Percentiles rank a stretch among this genome's conserved stretches.
Conservation (phyloP, 352 stramenopile genomes). For the Phytopythium montanum region DNA sequence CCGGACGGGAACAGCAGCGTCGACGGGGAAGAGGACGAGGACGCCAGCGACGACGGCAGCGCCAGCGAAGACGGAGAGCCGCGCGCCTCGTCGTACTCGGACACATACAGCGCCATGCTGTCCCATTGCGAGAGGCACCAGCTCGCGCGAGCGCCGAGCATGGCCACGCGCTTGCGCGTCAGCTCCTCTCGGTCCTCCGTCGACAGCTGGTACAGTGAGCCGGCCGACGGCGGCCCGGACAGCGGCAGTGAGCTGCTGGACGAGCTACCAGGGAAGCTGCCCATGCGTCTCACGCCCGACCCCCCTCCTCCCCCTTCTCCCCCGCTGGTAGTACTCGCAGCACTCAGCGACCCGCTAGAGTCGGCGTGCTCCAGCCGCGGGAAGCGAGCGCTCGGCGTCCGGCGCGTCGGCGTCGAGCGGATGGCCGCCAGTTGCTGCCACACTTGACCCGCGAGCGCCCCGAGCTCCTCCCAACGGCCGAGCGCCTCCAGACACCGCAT, state of each 20-base stretch:
- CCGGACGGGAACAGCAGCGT: background rate
- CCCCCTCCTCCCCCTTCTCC: background rate
- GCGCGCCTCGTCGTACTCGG: constrained; percentile 23
- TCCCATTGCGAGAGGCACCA: constrained; percentile 85
- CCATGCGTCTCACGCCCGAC: constrained; percentile 6
- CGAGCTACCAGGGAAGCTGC: constrained; percentile 33
- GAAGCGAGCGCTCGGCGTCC: background rate
- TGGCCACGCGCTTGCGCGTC: constrained; percentile 60
- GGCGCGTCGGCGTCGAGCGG: background rate
- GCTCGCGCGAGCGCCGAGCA: constrained; percentile 79
- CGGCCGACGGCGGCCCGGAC: background rate
- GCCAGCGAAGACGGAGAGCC: background rate
- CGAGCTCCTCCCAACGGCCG: constrained; percentile 93
- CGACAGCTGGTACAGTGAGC: constrained; percentile 2
- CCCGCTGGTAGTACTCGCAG: background rate
- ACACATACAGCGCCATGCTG: constrained; percentile 78
- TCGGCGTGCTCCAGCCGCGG: background rate
- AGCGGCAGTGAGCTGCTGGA: constrained; percentile 11
- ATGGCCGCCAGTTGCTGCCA: constrained; percentile 16
- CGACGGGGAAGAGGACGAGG: background rate
- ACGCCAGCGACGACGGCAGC: background rate
- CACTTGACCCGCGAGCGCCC: constrained; percentile 82
- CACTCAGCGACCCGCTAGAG: constrained; percentile 2
- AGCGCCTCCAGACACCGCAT: constrained; percentile 97
- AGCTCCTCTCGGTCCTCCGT: constrained; percentile 44